These are phyloP conservation scores for Microsporum ferrugineum DNA, from an alignment of 2,329 filamentous ascomycete species.

Conservation along the genomic window DNA sequence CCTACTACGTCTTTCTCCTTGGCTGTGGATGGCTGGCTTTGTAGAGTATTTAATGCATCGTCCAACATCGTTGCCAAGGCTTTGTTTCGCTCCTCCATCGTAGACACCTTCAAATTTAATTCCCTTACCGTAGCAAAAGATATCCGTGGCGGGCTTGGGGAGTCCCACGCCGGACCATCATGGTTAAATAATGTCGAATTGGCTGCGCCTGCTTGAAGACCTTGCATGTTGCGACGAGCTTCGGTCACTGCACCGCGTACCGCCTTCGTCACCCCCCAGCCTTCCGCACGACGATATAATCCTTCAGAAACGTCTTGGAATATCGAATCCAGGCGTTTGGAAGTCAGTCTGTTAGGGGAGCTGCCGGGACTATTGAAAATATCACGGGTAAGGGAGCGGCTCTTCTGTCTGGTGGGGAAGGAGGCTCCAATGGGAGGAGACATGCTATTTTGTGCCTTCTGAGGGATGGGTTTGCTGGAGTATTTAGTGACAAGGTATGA, in stretches of 20 bases:
- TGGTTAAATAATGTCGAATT: conserved; percentile 19
- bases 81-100: conserved; percentile 32
- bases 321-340: conserved; percentile 34
- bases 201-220: conserved; percentile 31
- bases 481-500: conserved; percentile 37
- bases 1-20: conserved; percentile 7
- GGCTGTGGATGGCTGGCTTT: conserved; percentile 18
- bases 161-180: conserved; percentile 13
- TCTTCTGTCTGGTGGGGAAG: conserved; percentile 6
- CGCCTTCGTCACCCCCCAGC: conserved; percentile 40
- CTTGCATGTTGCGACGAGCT: conserved; percentile 37
- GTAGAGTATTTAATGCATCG: conserved; percentile 33
- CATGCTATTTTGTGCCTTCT: background rate
- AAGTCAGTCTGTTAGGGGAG: conserved; percentile 29
- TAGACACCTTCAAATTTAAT: conserved; percentile 24
- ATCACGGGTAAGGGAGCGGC: conserved; percentile 6
- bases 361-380: conserved; percentile 18
- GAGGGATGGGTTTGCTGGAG: conserved; percentile 25
- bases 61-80: conserved; percentile 32
- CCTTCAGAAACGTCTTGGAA: conserved; percentile 40
- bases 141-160: conserved; percentile 11
- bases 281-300: conserved; percentile 38
- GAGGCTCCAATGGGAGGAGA: background rate
- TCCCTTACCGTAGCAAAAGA: conserved; percentile 16
- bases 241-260: conserved; percentile 39